These are phyloP conservation scores for Populus tomentosa DNA, from an alignment of 441 rosid genomes.

Conservation along the genomic window DNA sequence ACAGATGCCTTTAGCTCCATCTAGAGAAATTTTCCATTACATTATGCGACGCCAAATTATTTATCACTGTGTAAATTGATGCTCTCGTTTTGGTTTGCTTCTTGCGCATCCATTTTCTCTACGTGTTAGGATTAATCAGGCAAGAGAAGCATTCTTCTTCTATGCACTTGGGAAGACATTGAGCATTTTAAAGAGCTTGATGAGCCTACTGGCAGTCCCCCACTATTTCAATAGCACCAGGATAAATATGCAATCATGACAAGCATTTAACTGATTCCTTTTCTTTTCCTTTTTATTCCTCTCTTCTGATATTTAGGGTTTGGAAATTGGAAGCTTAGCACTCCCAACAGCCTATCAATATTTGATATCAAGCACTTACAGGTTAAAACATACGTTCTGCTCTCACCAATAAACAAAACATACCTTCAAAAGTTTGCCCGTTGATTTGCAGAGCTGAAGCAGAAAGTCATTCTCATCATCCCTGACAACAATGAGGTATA, in stretches of 20 bases:
- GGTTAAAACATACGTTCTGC: neutral
- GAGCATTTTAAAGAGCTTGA: neutral
- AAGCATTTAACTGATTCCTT: neutral
- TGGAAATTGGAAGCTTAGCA: no score
- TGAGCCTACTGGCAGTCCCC: no score
- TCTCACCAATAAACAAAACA: slow-evolving; percentile 5
- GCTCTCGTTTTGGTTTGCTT: neutral
- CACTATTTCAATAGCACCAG: neutral
- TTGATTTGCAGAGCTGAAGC: slow-evolving; percentile 69
- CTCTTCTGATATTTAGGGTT: no score
- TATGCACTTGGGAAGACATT: neutral
- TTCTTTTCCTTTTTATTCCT: neutral
- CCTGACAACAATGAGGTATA: slow-evolving; percentile 36
- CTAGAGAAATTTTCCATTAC: neutral
- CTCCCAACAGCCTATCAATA: neutral
- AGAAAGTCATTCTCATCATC: slow-evolving; percentile 79
- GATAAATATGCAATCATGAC: neutral
- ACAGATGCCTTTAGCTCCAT: no score
- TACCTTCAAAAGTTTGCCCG: slow-evolving; percentile 87
- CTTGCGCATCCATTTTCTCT: neutral
- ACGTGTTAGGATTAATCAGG: neutral
- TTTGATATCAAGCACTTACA: neutral
- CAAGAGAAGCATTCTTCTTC: neutral
- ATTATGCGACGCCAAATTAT: neutral
- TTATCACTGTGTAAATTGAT: neutral